Base-by-base conservation (phyloP, 2,329 filamentous ascomycete genomes). In the Epicoccum sorghinum region DNA sequence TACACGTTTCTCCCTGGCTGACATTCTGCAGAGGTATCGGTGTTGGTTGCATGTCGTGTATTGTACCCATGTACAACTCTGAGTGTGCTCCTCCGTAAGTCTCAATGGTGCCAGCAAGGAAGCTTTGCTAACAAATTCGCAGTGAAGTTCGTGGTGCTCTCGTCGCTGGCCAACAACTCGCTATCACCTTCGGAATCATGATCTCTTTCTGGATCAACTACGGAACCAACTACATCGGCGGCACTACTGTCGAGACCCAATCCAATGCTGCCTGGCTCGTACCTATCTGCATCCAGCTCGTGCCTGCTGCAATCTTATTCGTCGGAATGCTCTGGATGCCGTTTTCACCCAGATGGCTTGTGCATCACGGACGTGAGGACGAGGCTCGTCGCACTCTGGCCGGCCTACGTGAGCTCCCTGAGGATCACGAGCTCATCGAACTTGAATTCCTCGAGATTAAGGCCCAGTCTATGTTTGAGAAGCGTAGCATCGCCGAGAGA, bases 391-490 rank as follows among this genome's bases (percentile, higher is more conserved):
- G 70, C 8, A 84, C 86, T 1, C 80, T 93, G 1, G 84, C 88
- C 0, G 79, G 70, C 44, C 83, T 93, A 3, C 85, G 90, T 23
- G 81, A 80, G 5, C 80, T 90, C 0, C 71, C 83, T 0, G 68
- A 77, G 13, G 82, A 88, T 59, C 82, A 91, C 66, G 86, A 90
- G 52, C 80, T 90, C 0, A 83, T 93, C 33, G 83, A 88, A 59
- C 79, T 91, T 1, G 90, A 93, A 66, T 91, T 89, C 67, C 82
- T 91, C n/a, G 90, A 93, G 70, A 93, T 93, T 75, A 90, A 90
- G 71, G 89, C 89, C 0, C 88, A 91, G 70, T 87, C 86, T 0
- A 72, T 89, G 14, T 95, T 93, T 61, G 89, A 93, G 74, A 90
- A 92, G 75, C 84, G 0, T 80, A 88, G 8, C 82, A 83, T 80